Evolutionary conservation across 768 basidiomycete species (phyloP).

Genomic region (Tulasnella sp.): DNA sequence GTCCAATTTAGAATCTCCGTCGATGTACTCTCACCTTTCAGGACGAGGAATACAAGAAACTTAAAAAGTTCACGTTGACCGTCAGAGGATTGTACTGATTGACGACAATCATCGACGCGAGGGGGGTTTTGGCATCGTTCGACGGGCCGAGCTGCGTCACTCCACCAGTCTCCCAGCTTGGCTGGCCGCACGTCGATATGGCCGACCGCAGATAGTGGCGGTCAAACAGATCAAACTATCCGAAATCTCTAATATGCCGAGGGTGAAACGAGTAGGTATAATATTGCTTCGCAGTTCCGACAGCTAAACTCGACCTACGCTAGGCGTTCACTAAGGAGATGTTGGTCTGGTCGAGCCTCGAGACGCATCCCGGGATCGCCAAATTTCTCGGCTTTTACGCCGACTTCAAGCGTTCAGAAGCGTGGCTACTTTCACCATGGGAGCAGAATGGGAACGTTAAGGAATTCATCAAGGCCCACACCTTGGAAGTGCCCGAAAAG

Average conservation of each 20-base stretch:
- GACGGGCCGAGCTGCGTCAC: not conserved
- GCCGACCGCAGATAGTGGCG: not conserved
- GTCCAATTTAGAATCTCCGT: not conserved
- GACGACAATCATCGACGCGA: not conserved
- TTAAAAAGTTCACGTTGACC: not conserved
- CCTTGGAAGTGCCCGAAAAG: not conserved
- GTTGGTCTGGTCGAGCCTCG: not conserved
- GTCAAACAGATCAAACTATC: not conserved
- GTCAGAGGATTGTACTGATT: not conserved
- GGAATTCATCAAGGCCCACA: not conserved
- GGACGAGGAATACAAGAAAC: conserved; percentile 2
- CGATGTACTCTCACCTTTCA: not conserved
- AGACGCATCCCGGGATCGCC: not conserved
- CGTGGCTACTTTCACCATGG: not conserved
- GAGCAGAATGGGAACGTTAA: not conserved
- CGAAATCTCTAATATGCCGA: no score
- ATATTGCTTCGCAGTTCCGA: not conserved
- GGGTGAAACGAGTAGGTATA: not conserved
- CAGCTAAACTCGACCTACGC: not conserved
- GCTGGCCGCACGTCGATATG: not conserved
- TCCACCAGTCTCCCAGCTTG: not conserved
- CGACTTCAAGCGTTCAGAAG: not conserved
- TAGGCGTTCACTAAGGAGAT: not conserved
- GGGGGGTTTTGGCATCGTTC: not conserved
- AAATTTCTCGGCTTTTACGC: conserved; percentile 5